phyloP scores from a whole-genome alignment of 768 basidiomycete species.

The Serendipita sp. region DNA sequence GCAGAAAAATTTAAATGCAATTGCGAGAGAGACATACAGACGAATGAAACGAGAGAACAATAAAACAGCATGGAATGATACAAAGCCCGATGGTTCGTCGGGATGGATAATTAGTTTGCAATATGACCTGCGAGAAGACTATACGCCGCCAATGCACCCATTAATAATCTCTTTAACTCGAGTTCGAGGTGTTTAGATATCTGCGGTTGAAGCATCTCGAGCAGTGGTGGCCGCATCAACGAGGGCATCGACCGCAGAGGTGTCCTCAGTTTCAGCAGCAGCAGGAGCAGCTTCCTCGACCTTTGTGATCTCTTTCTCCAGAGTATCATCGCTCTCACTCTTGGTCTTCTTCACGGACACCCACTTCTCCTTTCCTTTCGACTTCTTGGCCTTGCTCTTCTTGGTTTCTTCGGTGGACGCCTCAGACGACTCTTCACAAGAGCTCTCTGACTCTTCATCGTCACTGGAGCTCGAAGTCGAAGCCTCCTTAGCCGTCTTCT shows the following conservation, averaged over 20 bases:
- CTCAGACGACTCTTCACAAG: background rate
- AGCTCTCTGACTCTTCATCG: background rate
- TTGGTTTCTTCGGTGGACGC: background rate
- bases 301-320: background rate
- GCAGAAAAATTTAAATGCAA: too few relatives aligned
- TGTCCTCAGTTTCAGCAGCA: background rate
- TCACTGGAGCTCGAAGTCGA: background rate
- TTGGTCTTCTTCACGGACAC: conserved; percentile 6
- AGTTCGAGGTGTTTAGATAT: too few relatives aligned
- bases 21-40: too few relatives aligned
- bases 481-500: background rate
- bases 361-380: conserved; percentile 9
- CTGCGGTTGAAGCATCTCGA: too few relatives aligned
- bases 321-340: background rate
- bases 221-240: conserved; percentile 4
- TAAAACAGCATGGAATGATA: too few relatives aligned
- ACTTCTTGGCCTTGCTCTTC: background rate
- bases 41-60: too few relatives aligned
- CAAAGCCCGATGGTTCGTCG: too few relatives aligned
- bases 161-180: too few relatives aligned
- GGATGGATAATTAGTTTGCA: too few relatives aligned
- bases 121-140: too few relatives aligned
- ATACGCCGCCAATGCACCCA: too few relatives aligned
- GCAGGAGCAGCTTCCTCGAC: background rate
- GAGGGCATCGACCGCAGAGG: conserved; percentile 3